phyloP scores from a whole-genome alignment of 176 grass and related monocot genomes.

The Areca catechu region DNA sequence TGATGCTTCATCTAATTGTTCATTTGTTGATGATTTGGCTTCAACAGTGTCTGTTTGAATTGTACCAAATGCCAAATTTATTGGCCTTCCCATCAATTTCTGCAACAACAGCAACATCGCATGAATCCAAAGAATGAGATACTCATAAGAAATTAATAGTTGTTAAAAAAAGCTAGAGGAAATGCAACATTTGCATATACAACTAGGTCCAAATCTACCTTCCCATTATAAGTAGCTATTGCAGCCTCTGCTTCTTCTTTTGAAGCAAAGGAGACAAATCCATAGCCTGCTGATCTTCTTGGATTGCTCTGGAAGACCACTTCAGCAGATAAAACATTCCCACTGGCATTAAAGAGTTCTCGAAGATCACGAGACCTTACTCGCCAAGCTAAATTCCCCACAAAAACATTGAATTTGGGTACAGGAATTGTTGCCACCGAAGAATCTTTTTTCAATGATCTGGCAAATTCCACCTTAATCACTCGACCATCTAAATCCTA shows the following conservation, averaged over 20 bases:
- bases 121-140: background rate
- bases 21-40: background rate
- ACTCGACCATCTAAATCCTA: conserved; percentile 62
- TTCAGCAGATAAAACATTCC: conserved; percentile 60
- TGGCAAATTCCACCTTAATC: conserved; percentile 69
- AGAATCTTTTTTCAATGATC: conserved; percentile 58
- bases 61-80: conserved; percentile 33
- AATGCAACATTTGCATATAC: too few relatives aligned
- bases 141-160: too few relatives aligned
- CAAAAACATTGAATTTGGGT: conserved; percentile 46
- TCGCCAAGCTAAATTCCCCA: conserved; percentile 75
- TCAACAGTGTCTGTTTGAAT: conserved; percentile 28
- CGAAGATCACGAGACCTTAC: conserved; percentile 69
- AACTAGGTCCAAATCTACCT: conserved; percentile 31
- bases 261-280: conserved; percentile 71
- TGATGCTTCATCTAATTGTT: background rate
- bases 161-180: too few relatives aligned
- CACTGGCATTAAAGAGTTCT: conserved; percentile 49
- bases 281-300: conserved; percentile 82
- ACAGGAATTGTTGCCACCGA: conserved; percentile 7
- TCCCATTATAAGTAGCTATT: conserved; percentile 53
- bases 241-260: conserved; percentile 72
- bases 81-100: conserved; percentile 47
- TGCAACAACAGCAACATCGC: conserved; percentile 21
- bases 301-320: conserved; percentile 71